phyloP scores from a whole-genome alignment of 768 basidiomycete species.

The Kwoniella botswanensis region DNA sequence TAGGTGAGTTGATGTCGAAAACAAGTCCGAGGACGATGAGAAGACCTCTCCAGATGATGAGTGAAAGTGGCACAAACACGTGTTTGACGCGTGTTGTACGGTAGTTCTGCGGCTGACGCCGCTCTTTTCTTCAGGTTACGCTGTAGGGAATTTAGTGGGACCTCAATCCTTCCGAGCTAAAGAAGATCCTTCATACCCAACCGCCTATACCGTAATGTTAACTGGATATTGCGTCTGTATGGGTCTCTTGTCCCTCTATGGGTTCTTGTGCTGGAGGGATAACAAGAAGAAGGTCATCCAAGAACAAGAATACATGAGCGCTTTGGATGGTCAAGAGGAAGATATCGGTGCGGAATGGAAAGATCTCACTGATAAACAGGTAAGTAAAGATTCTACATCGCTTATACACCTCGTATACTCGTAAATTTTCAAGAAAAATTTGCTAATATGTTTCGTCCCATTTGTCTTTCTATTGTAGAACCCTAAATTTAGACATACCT shows the following conservation, averaged over 20 bases:
- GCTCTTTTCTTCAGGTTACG: slow-evolving; percentile 7
- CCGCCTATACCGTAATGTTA: slow-evolving; percentile 42
- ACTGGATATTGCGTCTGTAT: slow-evolving; percentile 32
- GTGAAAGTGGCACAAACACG: not conserved
- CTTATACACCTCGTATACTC: not conserved
- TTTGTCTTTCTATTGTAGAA: slow-evolving; percentile 4
- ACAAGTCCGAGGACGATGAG: not conserved
- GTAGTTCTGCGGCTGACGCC: not conserved
- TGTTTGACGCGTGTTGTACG: not conserved
- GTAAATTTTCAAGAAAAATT: not conserved
- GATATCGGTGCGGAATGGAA: slow-evolving; percentile 40
- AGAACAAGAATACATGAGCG: slow-evolving; percentile 28
- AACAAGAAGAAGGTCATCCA: slow-evolving; percentile 41
- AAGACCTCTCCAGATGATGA: slow-evolving; percentile 17
- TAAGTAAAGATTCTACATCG: not conserved
- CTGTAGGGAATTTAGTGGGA: slow-evolving; percentile 28
- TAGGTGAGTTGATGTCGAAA: slow-evolving; percentile 29
- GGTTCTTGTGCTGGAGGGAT: slow-evolving; percentile 33
- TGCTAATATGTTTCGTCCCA: not conserved
- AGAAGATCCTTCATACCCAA: slow-evolving; percentile 41
- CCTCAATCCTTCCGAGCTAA: slow-evolving; percentile 43
- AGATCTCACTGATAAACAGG: slow-evolving; percentile 44
- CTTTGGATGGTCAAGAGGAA: slow-evolving; percentile 24
- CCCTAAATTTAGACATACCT: slow-evolving; percentile 29
- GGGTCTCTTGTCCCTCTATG: slow-evolving; percentile 26